phyloP scores from a whole-genome alignment of 2,329 filamentous ascomycete species.

The Trichoderma brevicompactum region DNA sequence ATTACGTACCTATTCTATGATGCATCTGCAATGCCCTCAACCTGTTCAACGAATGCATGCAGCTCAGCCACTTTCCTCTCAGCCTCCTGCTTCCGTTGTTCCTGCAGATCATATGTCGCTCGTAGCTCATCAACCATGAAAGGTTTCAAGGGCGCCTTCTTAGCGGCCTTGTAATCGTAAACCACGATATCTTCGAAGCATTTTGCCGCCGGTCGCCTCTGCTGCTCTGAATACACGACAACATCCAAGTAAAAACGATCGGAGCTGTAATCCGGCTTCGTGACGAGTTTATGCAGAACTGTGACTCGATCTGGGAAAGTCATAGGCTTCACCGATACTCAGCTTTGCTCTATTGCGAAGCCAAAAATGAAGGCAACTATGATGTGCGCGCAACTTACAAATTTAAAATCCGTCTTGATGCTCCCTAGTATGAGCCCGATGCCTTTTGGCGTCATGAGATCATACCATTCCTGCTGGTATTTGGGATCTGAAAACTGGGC shows the following conservation, averaged over 20 bases:
- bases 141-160: constrained; percentile 45
- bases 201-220: constrained; percentile 72
- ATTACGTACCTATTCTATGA: background rate
- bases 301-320: constrained; percentile 81
- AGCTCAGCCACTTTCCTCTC: constrained; percentile 32
- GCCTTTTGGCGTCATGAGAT: constrained; percentile 67
- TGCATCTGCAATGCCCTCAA: constrained; percentile 20
- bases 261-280: constrained; percentile 49
- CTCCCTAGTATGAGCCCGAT: constrained; percentile 78
- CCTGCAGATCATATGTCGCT: constrained; percentile 44
- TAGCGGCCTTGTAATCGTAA: constrained; percentile 41
- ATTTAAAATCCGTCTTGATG: constrained; percentile 85
- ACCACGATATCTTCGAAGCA: constrained; percentile 61
- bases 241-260: constrained; percentile 62
- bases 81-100: constrained; percentile 31
- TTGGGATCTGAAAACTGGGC: constrained; percentile 61
- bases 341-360: background rate
- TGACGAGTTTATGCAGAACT: constrained; percentile 77
- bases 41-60: constrained; percentile 8
- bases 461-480: constrained; percentile 67
- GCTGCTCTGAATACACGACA: constrained; percentile 74
- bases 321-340: constrained; percentile 64
- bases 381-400: constrained; percentile 59
- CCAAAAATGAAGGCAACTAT: background rate
- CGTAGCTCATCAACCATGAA: constrained; percentile 49